Evolutionary conservation across 2,329 filamentous ascomycete species (phyloP), one percentile per base, ranked within the genome.

Genomic region (Paecilomyces formosus): DNA sequence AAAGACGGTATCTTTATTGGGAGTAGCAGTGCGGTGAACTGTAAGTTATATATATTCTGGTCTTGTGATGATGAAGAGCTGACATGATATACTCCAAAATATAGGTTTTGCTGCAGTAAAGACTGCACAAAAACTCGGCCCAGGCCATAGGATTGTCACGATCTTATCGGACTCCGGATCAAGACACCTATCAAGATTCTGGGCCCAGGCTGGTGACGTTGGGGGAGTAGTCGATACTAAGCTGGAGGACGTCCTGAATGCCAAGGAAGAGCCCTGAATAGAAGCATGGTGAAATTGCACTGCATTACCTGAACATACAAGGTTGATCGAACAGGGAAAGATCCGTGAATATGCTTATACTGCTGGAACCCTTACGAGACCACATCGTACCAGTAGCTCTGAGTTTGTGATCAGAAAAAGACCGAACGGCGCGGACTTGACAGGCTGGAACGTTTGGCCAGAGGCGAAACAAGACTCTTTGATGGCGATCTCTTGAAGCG

Each of bases 11-110:
- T 99, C 56, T 99, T 99, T 68, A 82, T 92, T 49, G 95, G 94
- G 8, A 96, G 92, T 72, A 96, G 91, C 72, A 96, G 89, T 73
- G 89, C 92, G n/a, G 93, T 99, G 56, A 99, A 99, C 73, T 96
- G 92, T 81, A 69, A 74, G 82, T 77, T 28, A 58, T 53, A 53
- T 53, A 53, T 59, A 13, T 18, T 22, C 2, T 56, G 21, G 13
- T 51, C 4, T 18, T 13, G 26, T 12, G 53, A 26, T 26, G 11
- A 50, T 33, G 26, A 15, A 31, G 11, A 31, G 28, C 54, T 62
- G 53, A 62, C 30, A 30, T 24, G 3, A 54, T 45, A n/a, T 45
- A 13, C 50, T 52, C 55, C 57, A 33, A 56, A 31, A 35, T 53
- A 57, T 58, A 80, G 78, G 78, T 58, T 75, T 79, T 61, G 78